Evolutionary conservation across 768 basidiomycete genomes (phyloP), one percentile per base, ranked within the genome.

Genomic region (Phlebiopsis flavidoalba): DNA sequence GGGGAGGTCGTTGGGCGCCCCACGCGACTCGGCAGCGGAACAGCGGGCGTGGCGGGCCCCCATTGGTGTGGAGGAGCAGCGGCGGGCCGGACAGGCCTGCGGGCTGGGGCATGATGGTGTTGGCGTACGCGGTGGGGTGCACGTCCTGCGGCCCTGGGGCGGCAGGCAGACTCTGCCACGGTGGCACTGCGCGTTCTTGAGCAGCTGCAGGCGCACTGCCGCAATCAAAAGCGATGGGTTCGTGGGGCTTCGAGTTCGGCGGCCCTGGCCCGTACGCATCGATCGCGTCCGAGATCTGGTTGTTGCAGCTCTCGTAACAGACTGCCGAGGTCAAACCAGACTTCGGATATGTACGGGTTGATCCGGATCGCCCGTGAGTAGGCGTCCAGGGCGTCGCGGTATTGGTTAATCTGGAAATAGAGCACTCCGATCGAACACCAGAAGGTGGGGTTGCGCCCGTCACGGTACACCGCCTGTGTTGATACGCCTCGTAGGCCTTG

Each of bases 361-460:
- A 99, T 95, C 63, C 96, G 89, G 68, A 99, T 98, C 11, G 97
- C 97, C 15, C 96, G 91, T 31, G 97, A 98, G 74, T 99, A 99
- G 10, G 97, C 97, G 69, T 99, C 97, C 40, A 99, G 87, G 2
- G 96, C 96, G 70, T 99, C 97, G 56, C 95, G 93, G 79, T 93
- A 99, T 72, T 99, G 97, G 75, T 98, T 98, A 79, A 99, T 98
- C 72, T 99, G 95, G 82, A 97, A 99, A 73, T 99, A 99, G 1
- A 99, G 83, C 0, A 99, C 97, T 51, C 97, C 97, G 69, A 99
- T 99, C 22, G 94, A 96, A 72, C 96, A 98, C 97, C 97, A 98
- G 75, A 98, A 99, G 0, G 97, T 98, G 0, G 97, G 97, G 72
- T 98, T 99, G 60, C 95, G 92, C 21, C 96, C 97, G 69, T 99